These are phyloP conservation scores for Friedmanniomyces endolithicus DNA, from an alignment of 495 filamentous ascomycete species.

Conservation along the genomic window DNA sequence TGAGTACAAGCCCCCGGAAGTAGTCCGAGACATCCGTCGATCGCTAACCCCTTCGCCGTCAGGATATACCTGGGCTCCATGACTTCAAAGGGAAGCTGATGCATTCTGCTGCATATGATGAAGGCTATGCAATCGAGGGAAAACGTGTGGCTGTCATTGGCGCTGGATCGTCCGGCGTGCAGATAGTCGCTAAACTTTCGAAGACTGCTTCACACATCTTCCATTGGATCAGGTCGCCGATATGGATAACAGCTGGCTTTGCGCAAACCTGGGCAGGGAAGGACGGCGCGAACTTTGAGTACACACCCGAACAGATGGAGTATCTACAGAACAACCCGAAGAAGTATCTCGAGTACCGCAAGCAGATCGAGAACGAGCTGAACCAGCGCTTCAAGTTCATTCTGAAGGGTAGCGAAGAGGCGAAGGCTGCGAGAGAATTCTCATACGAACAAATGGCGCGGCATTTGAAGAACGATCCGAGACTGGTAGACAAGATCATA, in stretches of 20 bases:
- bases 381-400: constrained; percentile 37
- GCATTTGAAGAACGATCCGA: constrained; percentile 24
- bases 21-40: too few relatives aligned
- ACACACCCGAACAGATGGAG: constrained; percentile 26
- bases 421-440: constrained; percentile 25
- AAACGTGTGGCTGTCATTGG: constrained; percentile 32
- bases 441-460: constrained; percentile 25
- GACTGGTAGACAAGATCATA: constrained; percentile 28
- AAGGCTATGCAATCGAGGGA: constrained; percentile 26
- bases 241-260: constrained; percentile 33
- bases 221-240: constrained; percentile 29
- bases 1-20: too few relatives aligned
- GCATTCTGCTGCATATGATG: constrained; percentile 32
- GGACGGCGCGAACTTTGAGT: constrained; percentile 30
- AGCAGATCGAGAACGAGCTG: constrained; percentile 34
- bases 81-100: constrained; percentile 30
- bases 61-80: constrained; percentile 26
- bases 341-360: constrained; percentile 32
- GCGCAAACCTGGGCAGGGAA: constrained; percentile 29
- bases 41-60: too few relatives aligned
- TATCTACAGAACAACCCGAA: constrained; percentile 26
- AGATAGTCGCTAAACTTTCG: constrained; percentile 29
- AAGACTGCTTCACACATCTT: constrained; percentile 25
- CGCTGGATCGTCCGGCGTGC: constrained; percentile 27
- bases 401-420: constrained; percentile 30